Evolutionary conservation across 306 rosid species (phyloP).

Genomic region (Astragalus glycyphyllos): DNA sequence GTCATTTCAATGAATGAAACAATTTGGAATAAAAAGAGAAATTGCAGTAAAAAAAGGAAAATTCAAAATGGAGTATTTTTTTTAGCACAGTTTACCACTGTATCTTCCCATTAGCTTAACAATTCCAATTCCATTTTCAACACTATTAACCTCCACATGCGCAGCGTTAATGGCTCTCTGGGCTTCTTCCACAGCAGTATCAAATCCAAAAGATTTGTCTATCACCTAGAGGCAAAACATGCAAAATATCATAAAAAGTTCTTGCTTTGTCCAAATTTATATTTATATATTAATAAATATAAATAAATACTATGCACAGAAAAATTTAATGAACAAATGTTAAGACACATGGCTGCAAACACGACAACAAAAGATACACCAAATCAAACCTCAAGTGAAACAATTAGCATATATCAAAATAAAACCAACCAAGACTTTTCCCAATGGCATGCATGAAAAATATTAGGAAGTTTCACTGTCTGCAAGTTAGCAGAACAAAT

Average conservation of each 20-base stretch:
- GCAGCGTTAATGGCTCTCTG: slow-evolving; percentile 97
- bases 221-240: slow-evolving; percentile 73
- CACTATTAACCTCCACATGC: slow-evolving; percentile 94
- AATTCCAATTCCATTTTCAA: slow-evolving; percentile 91
- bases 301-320: neutral
- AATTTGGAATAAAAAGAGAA: slow-evolving; percentile 10
- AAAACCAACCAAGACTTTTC: slow-evolving; percentile 6
- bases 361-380: neutral
- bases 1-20: slow-evolving; percentile 32
- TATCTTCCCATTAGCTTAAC: slow-evolving; percentile 96
- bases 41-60: neutral
- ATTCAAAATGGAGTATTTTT: neutral
- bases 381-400: slow-evolving; percentile 8
- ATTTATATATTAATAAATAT: slow-evolving; percentile 7
- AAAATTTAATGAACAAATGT: slow-evolving; percentile 12
- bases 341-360: slow-evolving; percentile 24
- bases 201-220: slow-evolving; percentile 98
- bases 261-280: slow-evolving; percentile 22
- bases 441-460: neutral
- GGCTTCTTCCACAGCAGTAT: slow-evolving; percentile 98
- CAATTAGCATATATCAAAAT: neutral
- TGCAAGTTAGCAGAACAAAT: neutral
- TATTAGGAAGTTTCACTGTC: slow-evolving; percentile 2
- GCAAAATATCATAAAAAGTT: slow-evolving; percentile 32
- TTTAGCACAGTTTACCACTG: slow-evolving; percentile 65